phyloP scores from a whole-genome alignment of 345 rosid species.

The Aquilaria malaccensis region DNA sequence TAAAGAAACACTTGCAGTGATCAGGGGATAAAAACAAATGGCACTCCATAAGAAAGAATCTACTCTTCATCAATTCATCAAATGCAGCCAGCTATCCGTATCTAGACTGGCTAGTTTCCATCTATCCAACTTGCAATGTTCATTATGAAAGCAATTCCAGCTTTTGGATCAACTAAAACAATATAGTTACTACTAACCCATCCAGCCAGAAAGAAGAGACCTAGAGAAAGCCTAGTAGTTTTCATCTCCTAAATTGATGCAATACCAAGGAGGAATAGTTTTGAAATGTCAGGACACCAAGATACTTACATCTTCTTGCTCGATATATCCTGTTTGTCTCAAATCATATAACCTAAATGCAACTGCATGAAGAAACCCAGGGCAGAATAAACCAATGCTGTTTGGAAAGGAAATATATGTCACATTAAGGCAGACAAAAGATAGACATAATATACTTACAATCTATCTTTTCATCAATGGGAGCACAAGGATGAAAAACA shows the following conservation, averaged over 20 bases:
- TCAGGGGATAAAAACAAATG: not conserved
- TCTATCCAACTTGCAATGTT: not conserved
- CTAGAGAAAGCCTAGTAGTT: not conserved
- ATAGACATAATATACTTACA: constrained; percentile 14
- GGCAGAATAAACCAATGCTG: not conserved
- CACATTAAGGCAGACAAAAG: not conserved
- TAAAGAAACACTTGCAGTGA: constrained; percentile 4
- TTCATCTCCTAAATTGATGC: not conserved
- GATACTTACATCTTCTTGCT: constrained; percentile 32
- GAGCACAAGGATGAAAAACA: constrained; percentile 30
- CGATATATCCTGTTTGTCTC: constrained; percentile 31
- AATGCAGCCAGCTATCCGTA: no score
- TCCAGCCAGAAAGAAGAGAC: not conserved
- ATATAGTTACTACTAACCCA: not conserved
- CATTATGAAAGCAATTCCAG: not conserved
- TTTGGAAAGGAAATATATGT: constrained; percentile 1
- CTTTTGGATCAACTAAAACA: not conserved
- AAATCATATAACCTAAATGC: constrained; percentile 36
- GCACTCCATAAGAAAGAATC: not conserved
- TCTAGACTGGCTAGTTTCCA: not conserved
- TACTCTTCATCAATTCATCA: not conserved
- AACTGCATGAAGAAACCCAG: constrained; percentile 22
- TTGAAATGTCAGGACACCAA: not conserved
- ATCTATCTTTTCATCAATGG: constrained; percentile 26
- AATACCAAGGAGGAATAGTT: no score